A percentile compares a stretch with the other conserved stretches of the same genome.
Evolutionary conservation across 139 green algal genomes (phyloP).

Genomic region (Chlorella ohadii): DNA sequence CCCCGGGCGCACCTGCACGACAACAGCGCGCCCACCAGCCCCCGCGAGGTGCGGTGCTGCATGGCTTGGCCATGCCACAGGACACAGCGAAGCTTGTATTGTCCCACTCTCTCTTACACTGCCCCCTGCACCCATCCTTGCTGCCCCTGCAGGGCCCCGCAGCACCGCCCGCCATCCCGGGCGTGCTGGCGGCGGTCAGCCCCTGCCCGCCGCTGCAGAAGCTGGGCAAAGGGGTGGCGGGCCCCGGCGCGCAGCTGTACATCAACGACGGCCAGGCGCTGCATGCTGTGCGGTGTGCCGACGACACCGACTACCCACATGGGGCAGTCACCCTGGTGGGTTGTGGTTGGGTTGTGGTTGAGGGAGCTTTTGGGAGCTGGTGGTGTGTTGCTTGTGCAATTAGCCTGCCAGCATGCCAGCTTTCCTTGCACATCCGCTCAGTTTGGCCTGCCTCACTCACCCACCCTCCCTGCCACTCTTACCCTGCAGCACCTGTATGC

Average conservation of each 20-base stretch:
- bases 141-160: not conserved
- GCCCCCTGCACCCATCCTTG: no score
- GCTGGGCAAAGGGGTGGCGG: not conserved
- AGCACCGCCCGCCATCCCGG: not conserved
- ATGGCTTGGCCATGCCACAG: no score
- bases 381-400: no score
- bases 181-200: not conserved
- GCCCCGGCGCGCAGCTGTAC: conserved; percentile 39
- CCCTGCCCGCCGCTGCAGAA: conserved; percentile 1
- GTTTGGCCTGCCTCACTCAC: not conserved
- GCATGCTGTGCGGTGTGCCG: conserved; percentile 40
- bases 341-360: no score
- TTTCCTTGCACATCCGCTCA: no score
- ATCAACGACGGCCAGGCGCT: conserved; percentile 48
- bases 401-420: no score
- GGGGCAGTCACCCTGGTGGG: conserved; percentile 41
- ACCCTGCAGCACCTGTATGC: conserved; percentile 31
- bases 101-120: no score
- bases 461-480: not conserved
- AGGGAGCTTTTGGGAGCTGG: no score
- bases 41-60: not conserved
- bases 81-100: no score
- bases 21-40: not conserved
- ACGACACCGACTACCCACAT: not conserved
- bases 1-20: not conserved